Conservation (phyloP, 2,329 filamentous ascomycete genomes). For the Pseudocercospora vitis region DNA sequence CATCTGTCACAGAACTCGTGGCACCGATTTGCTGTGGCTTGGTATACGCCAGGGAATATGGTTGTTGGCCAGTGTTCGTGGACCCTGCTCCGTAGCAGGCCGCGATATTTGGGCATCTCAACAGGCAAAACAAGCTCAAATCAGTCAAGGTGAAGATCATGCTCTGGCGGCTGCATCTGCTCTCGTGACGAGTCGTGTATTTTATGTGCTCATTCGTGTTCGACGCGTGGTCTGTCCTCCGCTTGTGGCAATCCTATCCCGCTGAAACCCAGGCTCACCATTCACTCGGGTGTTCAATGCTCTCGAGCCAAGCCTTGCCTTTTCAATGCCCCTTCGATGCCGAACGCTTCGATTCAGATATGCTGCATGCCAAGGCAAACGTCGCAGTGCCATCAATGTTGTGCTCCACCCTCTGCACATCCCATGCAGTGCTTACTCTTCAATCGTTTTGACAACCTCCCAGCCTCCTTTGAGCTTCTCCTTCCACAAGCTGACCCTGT, state of each 20-base stretch:
- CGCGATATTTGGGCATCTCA: neutral
- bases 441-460: constrained; percentile 96
- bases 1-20: constrained; percentile 1
- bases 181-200: constrained; percentile 5
- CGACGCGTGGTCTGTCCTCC: constrained; percentile 3
- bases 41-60: constrained; percentile 2
- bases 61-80: neutral
- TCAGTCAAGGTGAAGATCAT: neutral
- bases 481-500: constrained; percentile 97
- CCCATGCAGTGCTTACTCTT: constrained; percentile 44
- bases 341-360: neutral
- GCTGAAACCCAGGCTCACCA: too few species aligned
- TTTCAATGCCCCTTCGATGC: neutral
- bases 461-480: constrained; percentile 95
- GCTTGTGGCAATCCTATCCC: neutral
- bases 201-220: constrained; percentile 5
- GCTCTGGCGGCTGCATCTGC: neutral
- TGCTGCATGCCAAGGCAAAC: neutral
- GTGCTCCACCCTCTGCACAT: neutral
- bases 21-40: neutral
- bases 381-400: neutral
- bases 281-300: too few species aligned
- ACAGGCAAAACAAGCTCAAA: neutral
- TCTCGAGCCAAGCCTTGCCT: neutral
- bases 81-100: neutral